Evolutionary conservation across 441 rosid genomes (phyloP), one percentile per base, ranked within the genome.

Genomic region (Iberis amara): DNA sequence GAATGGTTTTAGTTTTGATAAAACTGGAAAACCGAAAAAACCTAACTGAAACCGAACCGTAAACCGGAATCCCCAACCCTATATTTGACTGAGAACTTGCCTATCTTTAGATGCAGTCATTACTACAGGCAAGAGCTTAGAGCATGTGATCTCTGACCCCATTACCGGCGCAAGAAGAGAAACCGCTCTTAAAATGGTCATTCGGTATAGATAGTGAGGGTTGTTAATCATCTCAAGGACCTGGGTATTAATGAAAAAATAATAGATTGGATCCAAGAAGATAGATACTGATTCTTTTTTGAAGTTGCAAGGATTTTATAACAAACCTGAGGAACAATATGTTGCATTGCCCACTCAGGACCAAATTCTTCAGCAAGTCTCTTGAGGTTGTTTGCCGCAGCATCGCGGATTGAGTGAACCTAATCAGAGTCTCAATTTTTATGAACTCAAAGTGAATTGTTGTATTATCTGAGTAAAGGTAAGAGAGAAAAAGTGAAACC

Each of bases 341-440:
- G 79, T 61, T 78, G 89, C 97, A 90, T 86, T 44, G 97, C 91
- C 97, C 97, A 90, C 8, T 86, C 92, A 37, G 91, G 89, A 52
- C 97, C 92, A 39, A 90, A 90, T 75, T 90, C 97, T 72, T 90
- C 96, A 2, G 96, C 96, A 14, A 90, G 96, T 13, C 94, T 87
- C 77, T 90, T 90, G 59, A 90, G 62, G 66, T 90, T 90, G 68
- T 82, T 90, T 42, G 94, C 96, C 51, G 96, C 97, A 21, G 97
- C 96, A 65, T 86, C 97, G 37, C 97, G 92, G 64, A 90, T 90
- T 21, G 94, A 86, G 67, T 84, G 80, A 23, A 90, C 97, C 96
- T 90, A 42, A 59, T 18, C 21, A 18, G 21, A 18, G 21, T 18
- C 21, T 18, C 21, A 18, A 18, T 18, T 18, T 18, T 18, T 18